Evolutionary conservation across 2,329 filamentous ascomycete species (phyloP).

Genomic region (Talaromyces sp.): DNA sequence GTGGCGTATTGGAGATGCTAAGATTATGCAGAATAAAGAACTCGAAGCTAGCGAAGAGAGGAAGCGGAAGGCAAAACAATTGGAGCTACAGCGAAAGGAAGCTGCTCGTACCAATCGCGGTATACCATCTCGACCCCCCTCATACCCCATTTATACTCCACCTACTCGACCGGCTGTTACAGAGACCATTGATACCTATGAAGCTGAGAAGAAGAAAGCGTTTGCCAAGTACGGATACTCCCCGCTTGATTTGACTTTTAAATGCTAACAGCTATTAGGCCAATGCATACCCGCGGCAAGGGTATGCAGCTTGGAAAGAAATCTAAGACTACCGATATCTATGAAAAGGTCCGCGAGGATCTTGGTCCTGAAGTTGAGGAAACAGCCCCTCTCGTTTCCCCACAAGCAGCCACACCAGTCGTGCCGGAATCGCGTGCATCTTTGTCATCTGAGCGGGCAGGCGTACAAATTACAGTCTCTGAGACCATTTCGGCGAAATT

Average conservation of each 20-base stretch:
- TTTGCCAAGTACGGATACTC: conserved; percentile 64
- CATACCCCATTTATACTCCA: conserved; percentile 85
- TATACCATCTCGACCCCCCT: conserved; percentile 67
- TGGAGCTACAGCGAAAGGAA: conserved; percentile 98
- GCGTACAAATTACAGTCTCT: conserved; percentile 81
- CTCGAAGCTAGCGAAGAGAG: conserved; percentile 96
- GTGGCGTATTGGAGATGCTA: not conserved
- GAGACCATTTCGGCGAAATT: conserved; percentile 89
- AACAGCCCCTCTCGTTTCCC: conserved; percentile 63
- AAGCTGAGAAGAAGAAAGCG: conserved; percentile 94
- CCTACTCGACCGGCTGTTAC: conserved; percentile 69
- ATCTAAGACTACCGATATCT: conserved; percentile 95
- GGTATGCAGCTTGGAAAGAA: conserved; percentile 99
- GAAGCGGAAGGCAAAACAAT: conserved; percentile 96
- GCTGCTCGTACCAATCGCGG: conserved; percentile 72
- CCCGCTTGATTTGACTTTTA: not conserved
- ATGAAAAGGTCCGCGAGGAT: conserved; percentile 89
- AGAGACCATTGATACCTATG: conserved; percentile 89
- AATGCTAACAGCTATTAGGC: conserved; percentile 49
- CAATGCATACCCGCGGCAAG: conserved; percentile 73
- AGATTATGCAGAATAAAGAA: conserved; percentile 76
- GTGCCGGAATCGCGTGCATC: conserved; percentile 57
- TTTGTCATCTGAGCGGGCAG: conserved; percentile 71
- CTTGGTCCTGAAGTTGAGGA: conserved; percentile 84
- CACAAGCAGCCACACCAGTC: conserved; percentile 51